Percentiles rank a stretch among this genome's conserved stretches.
Evolutionary conservation across 2,329 filamentous ascomycete species (phyloP).

Genomic region (Penicillium decumbens): DNA sequence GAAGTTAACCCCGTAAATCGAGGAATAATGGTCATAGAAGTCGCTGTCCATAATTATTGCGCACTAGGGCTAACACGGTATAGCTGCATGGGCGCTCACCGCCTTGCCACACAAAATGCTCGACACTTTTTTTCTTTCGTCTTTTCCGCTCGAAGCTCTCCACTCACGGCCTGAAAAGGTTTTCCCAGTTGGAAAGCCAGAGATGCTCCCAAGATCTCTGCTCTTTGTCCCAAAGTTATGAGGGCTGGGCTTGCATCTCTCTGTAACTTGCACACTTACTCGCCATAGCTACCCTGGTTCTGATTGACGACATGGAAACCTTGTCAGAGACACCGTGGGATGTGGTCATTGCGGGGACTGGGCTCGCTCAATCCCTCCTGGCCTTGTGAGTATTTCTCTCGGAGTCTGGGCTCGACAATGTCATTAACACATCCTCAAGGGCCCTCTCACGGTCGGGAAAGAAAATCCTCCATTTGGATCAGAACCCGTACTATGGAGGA

Average conservation of each 20-base stretch:
- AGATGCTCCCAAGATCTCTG: constrained; percentile 3
- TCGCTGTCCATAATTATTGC: background rate
- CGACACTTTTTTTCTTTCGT: constrained; percentile 7
- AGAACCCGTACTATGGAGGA: constrained; percentile 82
- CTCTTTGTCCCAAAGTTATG: constrained; percentile 20
- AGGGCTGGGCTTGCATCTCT: constrained; percentile 16
- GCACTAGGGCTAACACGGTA: constrained; percentile 4
- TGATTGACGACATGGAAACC: constrained; percentile 58
- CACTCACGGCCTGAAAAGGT: background rate
- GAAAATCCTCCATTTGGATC: constrained; percentile 84
- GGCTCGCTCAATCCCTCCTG: constrained; percentile 71
- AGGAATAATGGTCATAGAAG: background rate
- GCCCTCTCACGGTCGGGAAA: constrained; percentile 87
- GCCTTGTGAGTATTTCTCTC: constrained; percentile 57
- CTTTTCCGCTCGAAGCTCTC: constrained; percentile 1
- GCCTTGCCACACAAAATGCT: constrained; percentile 16
- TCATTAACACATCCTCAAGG: constrained; percentile 59
- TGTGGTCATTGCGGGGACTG: constrained; percentile 73
- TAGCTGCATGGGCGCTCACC: constrained; percentile 8
- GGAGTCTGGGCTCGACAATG: constrained; percentile 7
- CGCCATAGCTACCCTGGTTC: constrained; percentile 15
- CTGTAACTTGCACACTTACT: constrained; percentile 18
- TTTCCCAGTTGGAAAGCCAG: background rate
- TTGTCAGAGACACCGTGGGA: constrained; percentile 72
- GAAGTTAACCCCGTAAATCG: background rate